Conservation (phyloP, 2,329 filamentous ascomycete species). For the Paecilomyces dactylethromorphus region DNA sequence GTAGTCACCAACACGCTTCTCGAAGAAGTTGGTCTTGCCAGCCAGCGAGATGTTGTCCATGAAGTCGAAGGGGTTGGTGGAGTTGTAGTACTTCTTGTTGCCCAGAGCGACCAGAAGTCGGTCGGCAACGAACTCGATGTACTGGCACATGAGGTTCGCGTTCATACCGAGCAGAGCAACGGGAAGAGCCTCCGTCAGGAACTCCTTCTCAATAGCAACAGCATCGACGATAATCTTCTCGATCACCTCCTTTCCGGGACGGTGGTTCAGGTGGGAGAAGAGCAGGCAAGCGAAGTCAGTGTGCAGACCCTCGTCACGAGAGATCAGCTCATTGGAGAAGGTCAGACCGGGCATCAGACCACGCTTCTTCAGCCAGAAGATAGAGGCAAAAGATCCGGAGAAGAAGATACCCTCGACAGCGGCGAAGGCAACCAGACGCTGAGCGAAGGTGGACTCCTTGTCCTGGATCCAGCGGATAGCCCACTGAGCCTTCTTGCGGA, state of each 20-base stretch:
- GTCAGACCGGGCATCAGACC: slow-evolving; percentile 97
- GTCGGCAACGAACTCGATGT: slow-evolving; percentile 99
- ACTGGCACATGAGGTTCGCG: slow-evolving; percentile 94
- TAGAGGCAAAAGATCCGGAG: slow-evolving; percentile 94
- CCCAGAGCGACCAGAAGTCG: slow-evolving; percentile 87
- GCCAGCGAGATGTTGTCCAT: slow-evolving; percentile 99
- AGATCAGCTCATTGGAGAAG: slow-evolving; percentile 99
- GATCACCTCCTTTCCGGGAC: slow-evolving; percentile 74
- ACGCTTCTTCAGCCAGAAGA: slow-evolving; percentile 99
- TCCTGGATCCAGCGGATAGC: slow-evolving; percentile 92
- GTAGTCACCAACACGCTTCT: slow-evolving; percentile 99
- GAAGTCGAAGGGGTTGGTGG: slow-evolving; percentile 97
- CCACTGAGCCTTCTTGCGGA: slow-evolving; percentile 98
- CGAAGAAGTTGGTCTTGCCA: slow-evolving; percentile 99
- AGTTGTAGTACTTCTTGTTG: slow-evolving; percentile 89
- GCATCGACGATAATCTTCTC: slow-evolving; percentile 89
- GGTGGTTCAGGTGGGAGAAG: slow-evolving; percentile 94
- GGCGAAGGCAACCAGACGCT: slow-evolving; percentile 92
- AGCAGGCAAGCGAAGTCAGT: slow-evolving; percentile 97
- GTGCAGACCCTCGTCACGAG: slow-evolving; percentile 97
- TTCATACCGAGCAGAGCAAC: slow-evolving; percentile 97
- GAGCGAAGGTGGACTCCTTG: slow-evolving; percentile 87
- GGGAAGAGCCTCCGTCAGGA: slow-evolving; percentile 90
- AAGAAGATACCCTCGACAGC: slow-evolving; percentile 99
- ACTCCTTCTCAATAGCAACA: slow-evolving; percentile 93